phyloP scores from a whole-genome alignment of 2,329 filamentous ascomycete genomes.

The Pyrenophora graminea region DNA sequence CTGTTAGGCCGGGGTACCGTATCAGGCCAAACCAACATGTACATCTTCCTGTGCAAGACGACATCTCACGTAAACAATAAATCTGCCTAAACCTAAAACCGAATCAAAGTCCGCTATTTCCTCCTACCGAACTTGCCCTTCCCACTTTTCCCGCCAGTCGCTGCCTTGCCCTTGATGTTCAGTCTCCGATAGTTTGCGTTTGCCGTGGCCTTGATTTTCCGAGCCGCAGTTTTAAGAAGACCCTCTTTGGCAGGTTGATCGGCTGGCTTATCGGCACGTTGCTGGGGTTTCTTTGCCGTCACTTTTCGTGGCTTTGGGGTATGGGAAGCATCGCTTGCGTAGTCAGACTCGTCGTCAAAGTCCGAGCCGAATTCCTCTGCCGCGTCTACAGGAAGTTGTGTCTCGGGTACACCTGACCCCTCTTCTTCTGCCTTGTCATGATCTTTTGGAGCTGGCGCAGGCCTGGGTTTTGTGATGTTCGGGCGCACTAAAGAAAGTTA shows the following conservation, averaged over 20 bases:
- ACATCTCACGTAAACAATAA: neutral
- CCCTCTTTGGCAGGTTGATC: conserved; percentile 28
- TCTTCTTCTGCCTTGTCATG: conserved; percentile 39
- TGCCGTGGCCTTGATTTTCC: conserved; percentile 52
- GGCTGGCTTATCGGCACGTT: conserved; percentile 15
- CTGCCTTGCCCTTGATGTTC: conserved; percentile 57
- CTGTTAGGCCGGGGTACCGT: neutral
- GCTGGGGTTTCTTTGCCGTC: conserved; percentile 21
- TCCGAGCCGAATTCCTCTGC: conserved; percentile 45
- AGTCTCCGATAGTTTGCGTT: conserved; percentile 55
- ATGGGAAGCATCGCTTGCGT: conserved; percentile 48
- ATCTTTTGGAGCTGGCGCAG: conserved; percentile 32
- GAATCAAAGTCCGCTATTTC: conserved; percentile 18
- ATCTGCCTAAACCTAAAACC: neutral
- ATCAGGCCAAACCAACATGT: neutral
- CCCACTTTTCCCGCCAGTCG: conserved; percentile 43
- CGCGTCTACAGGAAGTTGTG: conserved; percentile 28
- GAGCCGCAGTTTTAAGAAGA: conserved; percentile 45
- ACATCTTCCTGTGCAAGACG: neutral
- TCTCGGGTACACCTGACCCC: conserved; percentile 47
- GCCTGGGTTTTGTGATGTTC: conserved; percentile 49
- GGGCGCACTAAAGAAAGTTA: conserved; percentile 47
- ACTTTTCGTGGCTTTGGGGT: conserved; percentile 37
- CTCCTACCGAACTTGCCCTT: conserved; percentile 48
- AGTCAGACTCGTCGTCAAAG: conserved; percentile 45